Conservation (phyloP, 371 early-diverging fungal species). For the Synchytrium microbalum region DNA sequence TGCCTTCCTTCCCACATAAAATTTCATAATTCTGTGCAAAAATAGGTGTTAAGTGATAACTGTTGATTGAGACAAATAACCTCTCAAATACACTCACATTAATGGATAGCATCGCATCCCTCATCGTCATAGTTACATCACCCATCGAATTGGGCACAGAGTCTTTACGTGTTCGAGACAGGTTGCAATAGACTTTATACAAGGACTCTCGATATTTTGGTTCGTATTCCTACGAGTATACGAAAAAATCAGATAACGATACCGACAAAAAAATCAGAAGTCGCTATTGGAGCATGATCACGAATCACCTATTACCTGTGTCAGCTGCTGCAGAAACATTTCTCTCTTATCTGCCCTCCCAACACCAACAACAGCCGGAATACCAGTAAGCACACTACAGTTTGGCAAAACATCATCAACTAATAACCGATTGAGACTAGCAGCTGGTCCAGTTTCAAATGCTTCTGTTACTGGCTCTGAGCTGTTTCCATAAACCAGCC, state of each 20-base stretch:
- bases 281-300: background rate
- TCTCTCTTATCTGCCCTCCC: background rate
- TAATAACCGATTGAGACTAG: slow-evolving; percentile 21
- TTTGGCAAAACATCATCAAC: slow-evolving; percentile 25
- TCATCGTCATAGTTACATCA: slow-evolving; percentile 27
- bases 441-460: slow-evolving; percentile 21
- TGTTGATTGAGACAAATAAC: no score
- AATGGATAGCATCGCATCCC: slow-evolving; percentile 26
- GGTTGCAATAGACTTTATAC: slow-evolving; percentile 19
- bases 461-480: slow-evolving; percentile 20
- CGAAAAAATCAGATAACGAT: background rate
- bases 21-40: slow-evolving; percentile 25
- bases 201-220: slow-evolving; percentile 9
- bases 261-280: background rate
- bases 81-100: slow-evolving; percentile 14
- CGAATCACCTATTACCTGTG: background rate
- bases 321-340: background rate
- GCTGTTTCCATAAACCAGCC: slow-evolving; percentile 20
- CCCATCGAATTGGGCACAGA: slow-evolving; percentile 12
- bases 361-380: background rate
- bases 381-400: no score
- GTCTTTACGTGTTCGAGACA: slow-evolving; percentile 10
- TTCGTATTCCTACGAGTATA: slow-evolving; percentile 12
- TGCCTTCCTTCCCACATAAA: slow-evolving; percentile 11
- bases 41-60: background rate